These are phyloP conservation scores for Leishmania aethiopica DNA, from an alignment of 208 protist genomes.

Conservation along the genomic window DNA sequence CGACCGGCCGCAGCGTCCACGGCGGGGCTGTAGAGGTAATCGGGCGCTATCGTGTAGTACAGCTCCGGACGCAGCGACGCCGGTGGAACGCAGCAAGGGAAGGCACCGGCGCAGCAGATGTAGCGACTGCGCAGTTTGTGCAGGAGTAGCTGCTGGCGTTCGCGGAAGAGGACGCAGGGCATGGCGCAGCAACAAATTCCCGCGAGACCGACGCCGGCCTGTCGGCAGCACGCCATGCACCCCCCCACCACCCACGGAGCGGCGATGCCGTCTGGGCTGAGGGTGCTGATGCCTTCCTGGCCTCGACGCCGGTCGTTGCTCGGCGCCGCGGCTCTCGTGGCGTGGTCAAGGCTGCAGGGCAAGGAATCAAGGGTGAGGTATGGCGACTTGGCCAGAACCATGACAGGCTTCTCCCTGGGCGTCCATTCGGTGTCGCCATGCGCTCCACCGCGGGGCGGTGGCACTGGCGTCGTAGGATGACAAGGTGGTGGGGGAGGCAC, in stretches of 20 bases:
- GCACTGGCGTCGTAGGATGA: neutral
- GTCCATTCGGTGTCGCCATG: neutral
- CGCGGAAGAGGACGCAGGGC: slow-evolving; percentile 44
- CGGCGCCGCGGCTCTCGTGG: neutral
- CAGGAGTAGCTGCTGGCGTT: slow-evolving; percentile 43
- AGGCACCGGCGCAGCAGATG: slow-evolving; percentile 45
- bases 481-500: neutral
- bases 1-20: neutral
- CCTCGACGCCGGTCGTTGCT: neutral
- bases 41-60: slow-evolving; percentile 38
- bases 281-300: neutral
- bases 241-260: slow-evolving; percentile 29
- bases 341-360: neutral
- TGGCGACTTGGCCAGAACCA: slow-evolving; percentile 25
- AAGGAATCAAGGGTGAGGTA: slow-evolving; percentile 28
- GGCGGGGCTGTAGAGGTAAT: neutral
- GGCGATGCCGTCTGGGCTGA: neutral
- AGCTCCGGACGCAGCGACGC: slow-evolving; percentile 46
- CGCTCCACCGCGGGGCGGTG: neutral
- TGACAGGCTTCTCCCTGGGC: neutral
- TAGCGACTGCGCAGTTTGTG: slow-evolving; percentile 42
- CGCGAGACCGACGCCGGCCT: slow-evolving; percentile 27
- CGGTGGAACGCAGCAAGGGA: slow-evolving; percentile 50
- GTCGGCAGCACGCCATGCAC: slow-evolving; percentile 30
- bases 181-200: slow-evolving; percentile 34